Evolutionary conservation across 1,284 basidiomycete species (phyloP), one percentile per base, ranked within the genome.

Genomic region (Boletellus sp.): DNA sequence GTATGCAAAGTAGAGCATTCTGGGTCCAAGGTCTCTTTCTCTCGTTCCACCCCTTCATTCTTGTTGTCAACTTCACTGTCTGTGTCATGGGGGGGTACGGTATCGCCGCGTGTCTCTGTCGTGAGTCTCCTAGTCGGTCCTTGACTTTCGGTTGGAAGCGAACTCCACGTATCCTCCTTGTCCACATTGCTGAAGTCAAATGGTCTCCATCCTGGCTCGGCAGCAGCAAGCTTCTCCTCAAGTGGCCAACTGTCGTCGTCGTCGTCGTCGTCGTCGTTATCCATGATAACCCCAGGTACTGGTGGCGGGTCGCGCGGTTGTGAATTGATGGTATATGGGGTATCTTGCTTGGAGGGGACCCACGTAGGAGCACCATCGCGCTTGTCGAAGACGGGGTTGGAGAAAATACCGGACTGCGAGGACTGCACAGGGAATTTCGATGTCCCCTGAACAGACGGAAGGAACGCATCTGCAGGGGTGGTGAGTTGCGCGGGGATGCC

Each of bases 191-290:
- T 70, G 38, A 66, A 66, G 36, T 70, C 68, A 45, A 66, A 66
- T 47, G 82, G 81, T 26, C 78, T 79, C 85, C 86, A 88, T 52
- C 69, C 71, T 51, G 71, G 67, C 52, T 78, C 71, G 8, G 71
- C 74, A 28, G 74, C 71, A 4, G 74, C 71, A 51, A 85, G 69
- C 60, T 82, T 84, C 55, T 84, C 84, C 39, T 85, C 81, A 37
- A 85, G 68, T 11, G 81, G 83, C 85, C 86, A 89, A 62, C 83
- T 87, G 60, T 87, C 85, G 44, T 86, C 83, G 32, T 83, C 83
- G 30, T 86, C 83, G 32, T 83, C 83, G 30, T 82, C 84, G 49
- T 86, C 82, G 19, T 82, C 82, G 37, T 81, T 83, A 30, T 58
- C 60, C 72, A 19, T 78, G 36, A 80, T 81, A 51, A 82, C 80